Percentiles rank a stretch among this genome's conserved stretches.
Evolutionary conservation across 2,329 filamentous ascomycete genomes (phyloP).

Genomic region (Didymellaceae sp.): DNA sequence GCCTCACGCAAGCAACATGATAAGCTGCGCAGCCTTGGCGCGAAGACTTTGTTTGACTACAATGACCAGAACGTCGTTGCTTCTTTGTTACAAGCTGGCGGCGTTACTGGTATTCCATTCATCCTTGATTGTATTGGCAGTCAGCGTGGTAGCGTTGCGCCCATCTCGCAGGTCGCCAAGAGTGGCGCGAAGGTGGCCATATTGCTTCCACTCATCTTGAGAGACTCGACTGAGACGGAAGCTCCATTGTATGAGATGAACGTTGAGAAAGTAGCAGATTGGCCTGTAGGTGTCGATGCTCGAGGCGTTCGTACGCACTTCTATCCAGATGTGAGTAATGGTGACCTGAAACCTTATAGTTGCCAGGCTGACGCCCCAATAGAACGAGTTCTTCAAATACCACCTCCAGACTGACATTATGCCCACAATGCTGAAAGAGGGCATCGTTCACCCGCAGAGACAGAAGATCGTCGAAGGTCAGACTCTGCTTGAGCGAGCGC

Average conservation of each 20-base stretch:
- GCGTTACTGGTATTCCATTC: conserved; percentile 29
- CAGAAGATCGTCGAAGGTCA: conserved; percentile 51
- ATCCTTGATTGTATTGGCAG: conserved; percentile 46
- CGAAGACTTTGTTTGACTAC: conserved; percentile 52
- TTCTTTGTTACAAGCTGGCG: conserved; percentile 32
- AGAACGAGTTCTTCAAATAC: conserved; percentile 64
- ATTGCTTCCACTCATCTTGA: conserved; percentile 66
- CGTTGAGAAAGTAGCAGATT: conserved; percentile 52
- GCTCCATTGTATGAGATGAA: conserved; percentile 64
- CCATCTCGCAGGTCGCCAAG: conserved; percentile 58
- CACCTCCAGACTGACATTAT: conserved; percentile 63
- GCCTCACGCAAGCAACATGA: conserved; percentile 50
- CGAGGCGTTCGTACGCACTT: conserved; percentile 64
- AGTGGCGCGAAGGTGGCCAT: conserved; percentile 61
- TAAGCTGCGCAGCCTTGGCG: conserved; percentile 48
- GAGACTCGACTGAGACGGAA: conserved; percentile 56
- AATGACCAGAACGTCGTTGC: conserved; percentile 38
- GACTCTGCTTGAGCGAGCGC: conserved; percentile 51
- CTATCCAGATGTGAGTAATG: conserved; percentile 55
- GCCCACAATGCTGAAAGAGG: conserved; percentile 53
- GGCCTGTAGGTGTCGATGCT: conserved; percentile 60
- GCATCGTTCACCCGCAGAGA: conserved; percentile 52
- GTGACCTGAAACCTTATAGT: neutral
- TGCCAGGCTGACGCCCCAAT: conserved; percentile 4
- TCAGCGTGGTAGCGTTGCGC: conserved; percentile 34